Conservation (phyloP, 305 asterid species). For the Coffea humblotiana region DNA sequence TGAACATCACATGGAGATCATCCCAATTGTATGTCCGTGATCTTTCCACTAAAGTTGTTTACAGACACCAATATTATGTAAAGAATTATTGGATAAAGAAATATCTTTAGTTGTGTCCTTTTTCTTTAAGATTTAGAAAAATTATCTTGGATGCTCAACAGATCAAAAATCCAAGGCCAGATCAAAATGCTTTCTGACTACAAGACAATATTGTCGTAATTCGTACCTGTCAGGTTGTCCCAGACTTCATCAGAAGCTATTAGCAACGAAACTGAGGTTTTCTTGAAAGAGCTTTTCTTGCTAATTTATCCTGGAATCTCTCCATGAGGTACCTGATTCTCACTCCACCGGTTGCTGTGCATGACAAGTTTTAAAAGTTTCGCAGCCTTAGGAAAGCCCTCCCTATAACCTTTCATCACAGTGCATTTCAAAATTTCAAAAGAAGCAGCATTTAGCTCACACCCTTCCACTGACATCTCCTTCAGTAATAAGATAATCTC, state of each 20-base stretch:
- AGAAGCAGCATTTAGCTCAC: conserved; percentile 42
- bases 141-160: too few relatives aligned
- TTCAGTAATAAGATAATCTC: conserved; percentile 37
- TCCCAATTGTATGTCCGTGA: not conserved
- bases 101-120: too few relatives aligned
- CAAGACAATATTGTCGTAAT: too few relatives aligned
- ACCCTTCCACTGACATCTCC: conserved; percentile 48
- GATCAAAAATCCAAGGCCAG: too few relatives aligned
- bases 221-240: not conserved
- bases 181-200: too few relatives aligned
- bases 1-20: not conserved
- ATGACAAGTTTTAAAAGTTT: conserved; percentile 28
- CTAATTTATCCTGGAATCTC: not conserved
- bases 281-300: not conserved
- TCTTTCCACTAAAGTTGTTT: not conserved
- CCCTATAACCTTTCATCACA: conserved; percentile 33
- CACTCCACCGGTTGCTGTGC: conserved; percentile 23
- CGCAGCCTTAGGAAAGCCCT: conserved; percentile 33
- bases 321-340: not conserved
- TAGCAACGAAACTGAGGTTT: not conserved
- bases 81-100: too few relatives aligned
- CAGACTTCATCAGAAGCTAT: not conserved
- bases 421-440: conserved; percentile 32
- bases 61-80: not conserved
- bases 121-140: too few relatives aligned